Evolutionary conservation across 306 rosid genomes (phyloP).

Genomic region (Arachis stenosperma): DNA sequence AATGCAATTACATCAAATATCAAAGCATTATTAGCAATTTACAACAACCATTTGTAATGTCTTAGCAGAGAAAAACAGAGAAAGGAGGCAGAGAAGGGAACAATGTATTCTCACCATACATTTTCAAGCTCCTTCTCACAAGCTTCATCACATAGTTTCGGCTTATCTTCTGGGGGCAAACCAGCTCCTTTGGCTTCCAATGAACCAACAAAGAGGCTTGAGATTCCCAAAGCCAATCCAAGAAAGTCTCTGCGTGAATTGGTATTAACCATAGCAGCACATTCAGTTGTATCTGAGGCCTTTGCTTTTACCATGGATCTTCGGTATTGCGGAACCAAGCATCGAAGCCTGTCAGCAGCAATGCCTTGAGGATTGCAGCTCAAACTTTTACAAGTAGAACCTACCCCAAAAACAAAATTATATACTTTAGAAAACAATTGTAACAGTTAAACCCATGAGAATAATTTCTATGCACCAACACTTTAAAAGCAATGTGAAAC

Average conservation of each 20-base stretch:
- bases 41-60: not conserved
- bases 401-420: constrained; percentile 42
- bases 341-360: constrained; percentile 43
- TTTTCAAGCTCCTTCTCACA: constrained; percentile 97
- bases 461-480: no score
- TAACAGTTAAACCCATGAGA: not conserved
- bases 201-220: constrained; percentile 55
- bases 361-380: constrained; percentile 41
- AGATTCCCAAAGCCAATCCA: constrained; percentile 65
- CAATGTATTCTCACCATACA: constrained; percentile 89
- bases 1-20: constrained; percentile 2
- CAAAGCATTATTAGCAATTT: constrained; percentile 24
- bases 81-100: constrained; percentile 37
- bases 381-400: constrained; percentile 45
- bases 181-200: constrained; percentile 79
- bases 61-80: not conserved
- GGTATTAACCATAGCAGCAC: constrained; percentile 36
- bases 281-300: constrained; percentile 44
- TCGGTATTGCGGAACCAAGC: constrained; percentile 37
- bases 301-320: constrained; percentile 40
- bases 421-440: not conserved
- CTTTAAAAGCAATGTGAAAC: no score
- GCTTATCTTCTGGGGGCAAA: constrained; percentile 88
- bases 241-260: constrained; percentile 68
- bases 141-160: constrained; percentile 68